Percentiles rank a stretch among this genome's conserved stretches.
Conservation (phyloP, 2,329 filamentous ascomycete genomes). For the Claviceps quebecensis region DNA sequence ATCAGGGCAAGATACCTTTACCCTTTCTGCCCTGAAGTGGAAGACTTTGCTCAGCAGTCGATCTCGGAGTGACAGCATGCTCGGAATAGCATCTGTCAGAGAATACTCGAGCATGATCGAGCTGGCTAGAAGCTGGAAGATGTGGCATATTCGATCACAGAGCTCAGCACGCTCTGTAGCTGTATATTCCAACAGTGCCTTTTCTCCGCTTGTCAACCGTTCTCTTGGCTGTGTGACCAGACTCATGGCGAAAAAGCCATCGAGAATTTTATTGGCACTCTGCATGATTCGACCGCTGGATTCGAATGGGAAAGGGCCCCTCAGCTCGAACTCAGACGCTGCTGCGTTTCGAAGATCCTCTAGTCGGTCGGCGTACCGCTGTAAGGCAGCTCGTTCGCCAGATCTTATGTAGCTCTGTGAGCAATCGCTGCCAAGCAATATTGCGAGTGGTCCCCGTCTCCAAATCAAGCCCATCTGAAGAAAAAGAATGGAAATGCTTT, state of each 20-base stretch:
- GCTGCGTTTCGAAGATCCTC: slow-evolving; percentile 58
- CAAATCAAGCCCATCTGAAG: slow-evolving; percentile 85
- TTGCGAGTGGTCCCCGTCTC: slow-evolving; percentile 76
- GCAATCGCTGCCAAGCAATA: slow-evolving; percentile 45
- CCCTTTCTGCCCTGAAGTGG: slow-evolving; percentile 56
- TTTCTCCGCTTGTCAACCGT: slow-evolving; percentile 60
- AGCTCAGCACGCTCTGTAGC: slow-evolving; percentile 63
- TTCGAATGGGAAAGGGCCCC: slow-evolving; percentile 63
- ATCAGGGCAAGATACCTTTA: neutral
- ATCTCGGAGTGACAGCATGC: slow-evolving; percentile 61
- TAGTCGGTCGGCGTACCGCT: slow-evolving; percentile 56
- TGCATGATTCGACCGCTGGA: slow-evolving; percentile 57
- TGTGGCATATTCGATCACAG: slow-evolving; percentile 73
- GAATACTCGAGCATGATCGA: slow-evolving; percentile 85
- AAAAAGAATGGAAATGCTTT: slow-evolving; percentile 72
- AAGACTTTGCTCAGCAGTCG: slow-evolving; percentile 71
- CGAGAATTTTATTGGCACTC: slow-evolving; percentile 65
- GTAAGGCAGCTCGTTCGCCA: slow-evolving; percentile 70
- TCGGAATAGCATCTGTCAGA: slow-evolving; percentile 68
- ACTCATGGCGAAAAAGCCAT: slow-evolving; percentile 87
- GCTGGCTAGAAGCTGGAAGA: slow-evolving; percentile 66
- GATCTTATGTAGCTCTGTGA: slow-evolving; percentile 60
- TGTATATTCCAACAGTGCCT: slow-evolving; percentile 62
- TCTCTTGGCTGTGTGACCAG: slow-evolving; percentile 69
- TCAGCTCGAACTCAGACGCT: slow-evolving; percentile 65